Evolutionary conservation across 2,329 filamentous ascomycete genomes (phyloP), one percentile per base, ranked within the genome.

Genomic region (Ophiostoma triangulosporum): DNA sequence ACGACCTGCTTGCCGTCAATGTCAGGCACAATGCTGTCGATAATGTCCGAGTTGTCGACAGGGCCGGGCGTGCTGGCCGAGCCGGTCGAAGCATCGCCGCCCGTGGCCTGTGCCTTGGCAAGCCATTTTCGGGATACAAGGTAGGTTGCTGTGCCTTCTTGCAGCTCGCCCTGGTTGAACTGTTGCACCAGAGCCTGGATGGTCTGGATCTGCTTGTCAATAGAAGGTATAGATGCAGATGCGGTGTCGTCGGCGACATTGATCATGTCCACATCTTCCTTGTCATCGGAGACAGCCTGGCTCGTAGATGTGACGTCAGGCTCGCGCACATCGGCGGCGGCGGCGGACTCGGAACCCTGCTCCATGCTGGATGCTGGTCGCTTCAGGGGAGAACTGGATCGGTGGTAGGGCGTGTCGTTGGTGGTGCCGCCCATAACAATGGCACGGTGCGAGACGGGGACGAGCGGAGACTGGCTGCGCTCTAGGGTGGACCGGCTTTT

Each of bases 31-130:
- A 75, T 73, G 57, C 82, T 75, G 56, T 82, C 72, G 51, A 90
- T 80, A 56, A 96, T 82, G 63, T 90, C 85, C 0, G 85, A 81
- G 64, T 96, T 96, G 71, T 96, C 88, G 31, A 97, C 78, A 0
- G 87, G 86, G 1, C 89, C 89, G 54, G 93, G 76, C 11, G 32
- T n/a, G 74, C 7, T 27, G 22, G 14, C 6, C 0, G 26, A 14
- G 6, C 6, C 43, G 15, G 33, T 14, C 9, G 17, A 69, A 57
- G 86, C 85, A n/a, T 80, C 76, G 8, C 77, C 73, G 49, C 78
- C 78, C 53, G 86, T 74, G 24, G 84, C 77, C 56, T 84, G 72
- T 3, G 93, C 87, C 56, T 80, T 78, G 54, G 77, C 74, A 32
- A 96, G 74, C 93, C 93, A 97, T 56, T 75, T 74, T 50, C 76